phyloP scores from a whole-genome alignment of 306 rosid genomes.

The Crotalaria pallida region DNA sequence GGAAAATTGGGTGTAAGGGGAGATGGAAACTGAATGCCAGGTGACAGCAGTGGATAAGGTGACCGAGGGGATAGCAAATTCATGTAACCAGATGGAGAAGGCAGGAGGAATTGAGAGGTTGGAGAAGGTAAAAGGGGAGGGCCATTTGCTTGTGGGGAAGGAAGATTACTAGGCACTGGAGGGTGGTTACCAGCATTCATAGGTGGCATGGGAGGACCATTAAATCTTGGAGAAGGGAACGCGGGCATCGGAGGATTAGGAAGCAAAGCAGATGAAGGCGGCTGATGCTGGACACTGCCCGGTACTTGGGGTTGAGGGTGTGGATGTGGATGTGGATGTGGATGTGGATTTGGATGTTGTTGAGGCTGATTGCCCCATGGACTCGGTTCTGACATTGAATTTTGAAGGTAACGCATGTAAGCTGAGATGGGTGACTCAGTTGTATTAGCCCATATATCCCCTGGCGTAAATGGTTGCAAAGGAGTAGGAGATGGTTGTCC shows the following conservation, averaged over 20 bases:
- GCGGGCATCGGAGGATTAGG: conserved; percentile 51
- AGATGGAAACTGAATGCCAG: conserved; percentile 75
- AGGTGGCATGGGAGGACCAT: conserved; percentile 49
- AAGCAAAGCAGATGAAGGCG: conserved; percentile 47
- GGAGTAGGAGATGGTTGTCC: conserved; percentile 54
- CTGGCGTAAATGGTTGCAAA: conserved; percentile 39
- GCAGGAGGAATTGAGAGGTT: conserved; percentile 73
- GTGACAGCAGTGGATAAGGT: conserved; percentile 74
- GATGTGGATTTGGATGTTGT: conserved; percentile 30
- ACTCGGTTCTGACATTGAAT: conserved; percentile 61
- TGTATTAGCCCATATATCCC: conserved; percentile 53
- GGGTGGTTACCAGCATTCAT: conserved; percentile 35
- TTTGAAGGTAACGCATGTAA: conserved; percentile 88
- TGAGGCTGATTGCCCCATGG: conserved; percentile 40
- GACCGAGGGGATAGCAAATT: conserved; percentile 71
- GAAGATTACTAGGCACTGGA: conserved; percentile 34
- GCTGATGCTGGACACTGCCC: conserved; percentile 31
- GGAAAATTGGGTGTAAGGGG: conserved; percentile 71
- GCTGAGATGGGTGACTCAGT: conserved; percentile 90
- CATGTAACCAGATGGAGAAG: conserved; percentile 76
- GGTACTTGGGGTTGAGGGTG: conserved; percentile 42
- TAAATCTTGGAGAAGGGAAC: conserved; percentile 47
- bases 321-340: conserved; percentile 28
- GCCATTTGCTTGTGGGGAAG: conserved; percentile 43
- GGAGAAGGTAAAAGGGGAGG: conserved; percentile 80